Evolutionary conservation across 2,329 filamentous ascomycete genomes (phyloP), one percentile per base, ranked within the genome.

Genomic region (Neofusicoccum ribis): DNA sequence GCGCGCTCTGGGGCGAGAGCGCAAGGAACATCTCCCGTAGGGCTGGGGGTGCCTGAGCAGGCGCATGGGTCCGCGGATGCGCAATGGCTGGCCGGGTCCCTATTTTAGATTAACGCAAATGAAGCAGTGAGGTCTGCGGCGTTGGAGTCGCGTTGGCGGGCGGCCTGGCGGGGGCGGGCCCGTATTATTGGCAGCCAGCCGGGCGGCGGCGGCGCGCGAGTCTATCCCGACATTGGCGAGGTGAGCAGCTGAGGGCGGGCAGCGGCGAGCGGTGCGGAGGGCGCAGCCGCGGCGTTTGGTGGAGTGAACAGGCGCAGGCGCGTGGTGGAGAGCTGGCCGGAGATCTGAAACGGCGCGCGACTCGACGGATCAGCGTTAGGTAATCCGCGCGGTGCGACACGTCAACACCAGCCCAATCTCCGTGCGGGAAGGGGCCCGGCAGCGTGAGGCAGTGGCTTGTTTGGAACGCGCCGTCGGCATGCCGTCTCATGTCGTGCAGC

Each of bases 1-100:
- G 52, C 52, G 52, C 44, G 39, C 8, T 15, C 49, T n/a, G 49
- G 27, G 3, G 49, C 49, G 49, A 31, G 49, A 34, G 49, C 20
- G 27, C 49, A 51, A n/a, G 49, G 54, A 46, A 59, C 41, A 59
- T 59, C 54, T 59, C 54, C 54, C 54, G 54, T 59, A 59, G 54
- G 54, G 54, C 54, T 59, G 54, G 54, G 37, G 54, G 54, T 59
- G 54, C 54, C 54, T 59, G 27, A 59, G 34, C 20, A 20, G 20
- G 54, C 23, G 39, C 54, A 44, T 17, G 54, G 54, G 5, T 44
- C 39, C 36, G 14, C 6, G 9, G 23, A 34, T 27, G 43, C 36
- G 7, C 41, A 27, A 15, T 27, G 49, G 23, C 27, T 6, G 49
- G 5, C 37, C n/a, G 49, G 23, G 27, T 51, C 49, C 49, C 49